Base-by-base conservation (phyloP, 108 stramenopile genomes). In the Fistulifera solaris region DNA sequence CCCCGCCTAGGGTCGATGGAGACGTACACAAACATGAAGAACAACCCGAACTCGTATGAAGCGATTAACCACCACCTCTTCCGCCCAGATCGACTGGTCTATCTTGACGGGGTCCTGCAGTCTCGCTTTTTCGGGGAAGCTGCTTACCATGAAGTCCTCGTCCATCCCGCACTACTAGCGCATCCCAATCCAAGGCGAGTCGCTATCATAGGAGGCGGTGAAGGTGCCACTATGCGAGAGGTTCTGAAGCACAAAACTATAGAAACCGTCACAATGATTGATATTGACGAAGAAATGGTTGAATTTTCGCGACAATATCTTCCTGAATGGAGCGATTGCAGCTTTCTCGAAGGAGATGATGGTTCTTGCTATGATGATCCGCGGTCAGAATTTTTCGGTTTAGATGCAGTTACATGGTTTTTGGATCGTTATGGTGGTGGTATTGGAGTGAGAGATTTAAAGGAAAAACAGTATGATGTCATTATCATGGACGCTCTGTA, bases 81-180 rank as follows among this genome's bases (percentile, higher is more conserved):
- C 40, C 41, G 24, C 18, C 74, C 81, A 4, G 69, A 85, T 65
- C 80, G 77, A 3, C 35, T 73, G 0, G 28, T 90, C 25, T 86
- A 67, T 53, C 54, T 85, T 42, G 87, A 80, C 70, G 83, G 83
- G 17, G 67, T 83, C 1, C 16, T 73, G 1, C 87, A 89, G 50
- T 73, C 71, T 14, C 65, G 68, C 5, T 42, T 49, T 7, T 52
- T 57, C 42, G 83, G 81, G 1, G 71, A 80, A 43, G 74, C 59
- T 0, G 52, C 66, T 11, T 95, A 95, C 59, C 96, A 98, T 67
- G 96, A 98, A 66, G 48, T 72, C n/a, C 65, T 96, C 27, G 95
- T 98, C 7, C 96, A 98, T 69, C 96, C 96, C 15, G 85, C 81
- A 4, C 78, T 98, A 83, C 64, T 98, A 38, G 59, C 86, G 12